Conservation (phyloP, 208 protist genomes). For the Strigomonas culicis region DNA sequence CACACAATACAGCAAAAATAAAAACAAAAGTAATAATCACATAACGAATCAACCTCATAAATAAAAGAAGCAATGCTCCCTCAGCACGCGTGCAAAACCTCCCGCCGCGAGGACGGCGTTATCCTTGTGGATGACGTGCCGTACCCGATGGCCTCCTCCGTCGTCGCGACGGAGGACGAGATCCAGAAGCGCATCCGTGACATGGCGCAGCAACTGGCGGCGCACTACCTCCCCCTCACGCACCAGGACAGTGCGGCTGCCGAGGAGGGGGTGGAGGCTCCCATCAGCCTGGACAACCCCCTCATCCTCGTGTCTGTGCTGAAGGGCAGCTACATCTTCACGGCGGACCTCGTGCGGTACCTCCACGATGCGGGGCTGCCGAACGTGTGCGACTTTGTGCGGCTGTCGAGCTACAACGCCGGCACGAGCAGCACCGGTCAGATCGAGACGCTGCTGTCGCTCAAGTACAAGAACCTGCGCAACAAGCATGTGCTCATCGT, state of each 20-base stretch:
- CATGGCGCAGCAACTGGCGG: constrained; percentile 53
- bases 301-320: constrained; percentile 87
- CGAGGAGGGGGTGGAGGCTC: constrained; percentile 17
- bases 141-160: constrained; percentile 73
- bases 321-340: constrained; percentile 92
- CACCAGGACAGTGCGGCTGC: constrained; percentile 36
- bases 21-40: neutral
- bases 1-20: neutral
- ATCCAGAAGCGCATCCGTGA: constrained; percentile 58
- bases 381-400: constrained; percentile 85
- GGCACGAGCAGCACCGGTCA: constrained; percentile 58
- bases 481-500: constrained; percentile 88
- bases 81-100: constrained; percentile 20
- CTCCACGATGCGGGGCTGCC: constrained; percentile 63
- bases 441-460: constrained; percentile 48
- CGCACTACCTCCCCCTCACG: constrained; percentile 50
- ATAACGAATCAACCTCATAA: neutral
- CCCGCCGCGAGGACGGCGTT: constrained; percentile 35
- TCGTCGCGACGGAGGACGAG: constrained; percentile 66
- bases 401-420: constrained; percentile 68
- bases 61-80: constrained; percentile 16
- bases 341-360: constrained; percentile 83
- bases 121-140: constrained; percentile 62
- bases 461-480: constrained; percentile 51
- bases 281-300: constrained; percentile 74